Base-by-base conservation (phyloP, 768 basidiomycete genomes). In the Pseudohyphozyma bogoriensis region DNA sequence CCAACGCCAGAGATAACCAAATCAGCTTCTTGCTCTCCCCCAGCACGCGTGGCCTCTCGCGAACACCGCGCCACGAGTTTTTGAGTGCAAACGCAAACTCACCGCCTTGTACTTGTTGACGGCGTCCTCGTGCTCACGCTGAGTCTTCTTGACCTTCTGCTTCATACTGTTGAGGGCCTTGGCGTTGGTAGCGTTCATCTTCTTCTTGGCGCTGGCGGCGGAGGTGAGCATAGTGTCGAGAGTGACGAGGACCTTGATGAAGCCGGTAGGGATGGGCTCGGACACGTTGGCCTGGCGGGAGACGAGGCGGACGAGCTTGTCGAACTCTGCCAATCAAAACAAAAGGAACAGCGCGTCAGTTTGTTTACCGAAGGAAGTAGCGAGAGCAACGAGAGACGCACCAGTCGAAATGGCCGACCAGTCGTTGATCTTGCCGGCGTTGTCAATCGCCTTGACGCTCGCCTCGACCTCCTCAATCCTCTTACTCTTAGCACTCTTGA, bases 161-260 rank as follows among this genome's bases (percentile, higher is more conserved):
- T 92, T 96, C 84, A 96, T 86, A n/a, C 87, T 86, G 55, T 89
- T 96, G 66, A 97, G 80, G 3, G 91, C 89, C 70, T 88, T 91
- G 42, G 90, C 87, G 69, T 92, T 92, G 63, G 81, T 85, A 2
- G 89, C 71, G 57, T 91, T 93, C 85, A 92, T 89, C 77, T 95
- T 96, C 77, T 96, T 95, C 77, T 87, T 87, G 13, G 89, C 84
- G 61, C 86, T 85, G 74, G 92, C 75, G 9, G 89, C 83, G 29
- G 74, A 77, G 66, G 82, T 85, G 68, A 95, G 76, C 13, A 87
- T 83, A 28, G 78, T 73, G 67, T 97, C 95, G 39, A 97, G 82
- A 67, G 78, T 82, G 58, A 78, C 74, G 50, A 88, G 80, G 35
- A 83, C 85, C 71, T 81, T 85, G 71, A 89, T 78, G 76, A 83